A percentile compares a stretch with the other conserved stretches of the same genome.
phyloP scores from a whole-genome alignment of 179 eudicot genomes.

The Silene coronaria region DNA sequence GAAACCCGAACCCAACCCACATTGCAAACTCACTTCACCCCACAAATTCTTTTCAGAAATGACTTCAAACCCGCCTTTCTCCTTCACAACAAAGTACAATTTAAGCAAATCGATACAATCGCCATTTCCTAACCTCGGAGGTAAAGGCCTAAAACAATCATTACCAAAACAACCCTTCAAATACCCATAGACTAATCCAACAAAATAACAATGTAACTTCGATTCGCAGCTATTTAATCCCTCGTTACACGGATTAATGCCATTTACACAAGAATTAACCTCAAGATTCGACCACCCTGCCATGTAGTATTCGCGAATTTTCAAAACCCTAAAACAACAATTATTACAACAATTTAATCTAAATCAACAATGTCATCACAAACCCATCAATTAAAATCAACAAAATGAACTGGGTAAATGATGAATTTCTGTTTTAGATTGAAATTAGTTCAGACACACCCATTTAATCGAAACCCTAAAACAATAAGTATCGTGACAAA shows the following conservation, averaged over 20 bases:
- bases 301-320: conserved; percentile 29
- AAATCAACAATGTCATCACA: conserved; percentile 1
- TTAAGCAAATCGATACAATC: conserved; percentile 51
- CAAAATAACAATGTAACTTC: conserved; percentile 28
- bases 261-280: conserved; percentile 22
- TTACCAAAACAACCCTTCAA: conserved; percentile 26
- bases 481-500: conserved; percentile 15
- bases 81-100: conserved; percentile 49
- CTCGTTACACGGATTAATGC: conserved; percentile 24
- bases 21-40: conserved; percentile 48
- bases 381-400: conserved; percentile 14
- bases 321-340: conserved; percentile 43
- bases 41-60: conserved; percentile 42
- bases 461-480: conserved; percentile 36
- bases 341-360: conserved; percentile 5
- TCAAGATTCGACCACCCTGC: conserved; percentile 15
- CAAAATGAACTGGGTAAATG: conserved; percentile 7
- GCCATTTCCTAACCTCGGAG: conserved; percentile 54
- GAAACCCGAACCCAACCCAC: conserved; percentile 37
- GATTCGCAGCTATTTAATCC: conserved; percentile 17
- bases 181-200: conserved; percentile 31
- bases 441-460: too few species aligned
- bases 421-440: conserved; percentile 5
- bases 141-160: conserved; percentile 36
- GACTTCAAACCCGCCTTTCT: conserved; percentile 51